Evolutionary conservation across 1,284 basidiomycete species (phyloP).

Genomic region (Moesziomyces parantarcticus): DNA sequence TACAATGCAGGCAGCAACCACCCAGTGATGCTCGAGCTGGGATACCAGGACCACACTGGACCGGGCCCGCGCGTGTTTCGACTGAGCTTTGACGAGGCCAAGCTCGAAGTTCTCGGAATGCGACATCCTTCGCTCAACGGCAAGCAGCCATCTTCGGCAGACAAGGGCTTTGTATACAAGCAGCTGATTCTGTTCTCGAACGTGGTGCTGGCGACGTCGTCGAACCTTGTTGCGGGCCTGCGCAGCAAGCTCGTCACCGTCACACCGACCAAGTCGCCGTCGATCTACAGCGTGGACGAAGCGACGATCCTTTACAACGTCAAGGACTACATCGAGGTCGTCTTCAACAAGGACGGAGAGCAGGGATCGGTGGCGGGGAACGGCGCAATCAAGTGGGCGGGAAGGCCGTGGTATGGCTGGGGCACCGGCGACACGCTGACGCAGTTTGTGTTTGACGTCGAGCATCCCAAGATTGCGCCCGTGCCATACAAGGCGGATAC

Average conservation of each 20-base stretch:
- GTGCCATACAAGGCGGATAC: constrained; percentile 35
- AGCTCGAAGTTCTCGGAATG: constrained; percentile 45
- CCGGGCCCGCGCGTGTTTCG: constrained; percentile 44
- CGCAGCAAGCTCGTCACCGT: constrained; percentile 31
- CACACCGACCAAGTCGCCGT: constrained; percentile 33
- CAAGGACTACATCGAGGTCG: constrained; percentile 38
- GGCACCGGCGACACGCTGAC: constrained; percentile 31
- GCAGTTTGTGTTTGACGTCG: constrained; percentile 37
- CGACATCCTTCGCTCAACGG: constrained; percentile 29
- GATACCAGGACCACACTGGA: constrained; percentile 42
- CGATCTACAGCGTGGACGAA: constrained; percentile 25
- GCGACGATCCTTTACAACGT: constrained; percentile 39
- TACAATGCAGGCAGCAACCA: constrained; percentile 36
- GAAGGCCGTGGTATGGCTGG: constrained; percentile 47
- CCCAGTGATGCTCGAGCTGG: constrained; percentile 48
- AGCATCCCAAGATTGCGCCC: constrained; percentile 20
- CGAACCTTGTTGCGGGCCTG: constrained; percentile 37
- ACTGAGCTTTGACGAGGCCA: constrained; percentile 46
- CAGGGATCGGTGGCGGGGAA: constrained; percentile 22
- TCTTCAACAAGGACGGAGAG: constrained; percentile 17
- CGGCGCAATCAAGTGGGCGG: constrained; percentile 30
- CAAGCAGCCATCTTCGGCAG: constrained; percentile 27
- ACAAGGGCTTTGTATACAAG: constrained; percentile 42
- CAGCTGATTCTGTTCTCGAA: constrained; percentile 46
- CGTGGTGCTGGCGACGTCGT: constrained; percentile 26